Conservation (phyloP, 2,329 filamentous ascomycete species). For the Elsinoe ampelina region DNA sequence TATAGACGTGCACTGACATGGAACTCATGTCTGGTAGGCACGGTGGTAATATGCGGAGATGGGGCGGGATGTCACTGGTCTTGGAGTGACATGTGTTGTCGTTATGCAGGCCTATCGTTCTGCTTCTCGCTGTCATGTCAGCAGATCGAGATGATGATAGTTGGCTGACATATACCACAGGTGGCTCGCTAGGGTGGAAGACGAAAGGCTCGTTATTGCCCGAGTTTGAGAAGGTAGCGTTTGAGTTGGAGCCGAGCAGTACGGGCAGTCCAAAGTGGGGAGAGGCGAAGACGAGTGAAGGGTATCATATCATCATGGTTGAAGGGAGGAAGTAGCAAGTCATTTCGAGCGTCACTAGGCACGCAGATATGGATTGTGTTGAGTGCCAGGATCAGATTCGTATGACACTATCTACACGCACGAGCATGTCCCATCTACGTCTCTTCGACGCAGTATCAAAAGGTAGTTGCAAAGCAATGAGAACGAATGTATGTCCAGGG, state of each 20-base stretch:
- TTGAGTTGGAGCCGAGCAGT: conserved; percentile 56
- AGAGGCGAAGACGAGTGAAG: conserved; percentile 64
- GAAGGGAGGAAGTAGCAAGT: conserved; percentile 48
- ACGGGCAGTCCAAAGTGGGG: conserved; percentile 55
- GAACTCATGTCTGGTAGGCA: not conserved
- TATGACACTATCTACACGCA: conserved; percentile 6
- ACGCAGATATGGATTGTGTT: not conserved
- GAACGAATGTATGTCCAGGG: conserved; percentile 8
- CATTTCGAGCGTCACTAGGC: not conserved
- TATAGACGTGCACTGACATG: not conserved
- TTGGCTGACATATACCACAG: conserved; percentile 31
- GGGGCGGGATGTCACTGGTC: not conserved
- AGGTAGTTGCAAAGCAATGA: not conserved
- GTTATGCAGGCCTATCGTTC: not conserved
- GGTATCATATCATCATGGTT: conserved; percentile 76
- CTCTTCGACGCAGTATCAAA: conserved; percentile 2
- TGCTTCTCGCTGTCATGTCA: not conserved
- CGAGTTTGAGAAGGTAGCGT: conserved; percentile 65
- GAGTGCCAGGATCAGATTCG: not conserved
- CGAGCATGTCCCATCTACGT: conserved; percentile 7
- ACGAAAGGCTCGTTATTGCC: conserved; percentile 56
- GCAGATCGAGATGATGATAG: not conserved
- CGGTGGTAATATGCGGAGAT: not conserved
- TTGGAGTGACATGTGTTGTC: not conserved
- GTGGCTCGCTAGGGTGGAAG: conserved; percentile 66